Evolutionary conservation across 805 yeast genomes (phyloP).

Genomic region (Clavispora asparagi): DNA sequence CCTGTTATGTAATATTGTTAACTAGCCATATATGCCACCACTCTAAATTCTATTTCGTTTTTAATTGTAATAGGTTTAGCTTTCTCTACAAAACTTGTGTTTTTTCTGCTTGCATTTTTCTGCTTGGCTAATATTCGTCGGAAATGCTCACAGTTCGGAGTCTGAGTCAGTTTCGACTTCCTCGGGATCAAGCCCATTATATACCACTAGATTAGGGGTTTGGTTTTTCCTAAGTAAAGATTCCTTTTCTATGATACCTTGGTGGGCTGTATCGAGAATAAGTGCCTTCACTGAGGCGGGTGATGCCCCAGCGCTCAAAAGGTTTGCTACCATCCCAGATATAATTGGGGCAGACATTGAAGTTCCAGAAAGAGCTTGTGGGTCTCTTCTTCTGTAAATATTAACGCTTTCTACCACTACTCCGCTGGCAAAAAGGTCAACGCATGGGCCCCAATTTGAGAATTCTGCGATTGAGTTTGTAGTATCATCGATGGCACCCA

Average conservation of each 20-base stretch:
- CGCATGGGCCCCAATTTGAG: constrained; percentile 93
- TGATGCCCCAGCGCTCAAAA: constrained; percentile 12
- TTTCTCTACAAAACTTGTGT: too few species aligned
- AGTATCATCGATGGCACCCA: constrained; percentile 83
- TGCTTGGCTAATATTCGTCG: too few species aligned
- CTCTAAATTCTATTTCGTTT: too few species aligned
- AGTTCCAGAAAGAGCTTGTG: constrained; percentile 12
- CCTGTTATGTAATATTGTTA: too few species aligned
- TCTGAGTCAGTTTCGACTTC: background rate
- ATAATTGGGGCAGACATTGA: constrained; percentile 16
- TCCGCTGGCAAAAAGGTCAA: constrained; percentile 83
- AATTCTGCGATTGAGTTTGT: constrained; percentile 68
- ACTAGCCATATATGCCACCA: too few species aligned
- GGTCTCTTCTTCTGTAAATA: constrained; percentile 17
- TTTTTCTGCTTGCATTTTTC: too few species aligned
- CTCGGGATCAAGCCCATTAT: constrained; percentile 15
- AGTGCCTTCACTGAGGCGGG: constrained; percentile 7
- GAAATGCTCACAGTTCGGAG: background rate
- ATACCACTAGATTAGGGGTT: constrained; percentile 14
- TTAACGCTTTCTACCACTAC: constrained; percentile 57
- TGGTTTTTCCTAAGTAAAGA: constrained; percentile 7
- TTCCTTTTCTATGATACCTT: constrained; percentile 2
- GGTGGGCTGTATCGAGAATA: constrained; percentile 9
- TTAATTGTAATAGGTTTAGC: too few species aligned
- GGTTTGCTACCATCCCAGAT: constrained; percentile 13